Conservation (phyloP, 208 protist species). For the Leishmania turanica region DNA sequence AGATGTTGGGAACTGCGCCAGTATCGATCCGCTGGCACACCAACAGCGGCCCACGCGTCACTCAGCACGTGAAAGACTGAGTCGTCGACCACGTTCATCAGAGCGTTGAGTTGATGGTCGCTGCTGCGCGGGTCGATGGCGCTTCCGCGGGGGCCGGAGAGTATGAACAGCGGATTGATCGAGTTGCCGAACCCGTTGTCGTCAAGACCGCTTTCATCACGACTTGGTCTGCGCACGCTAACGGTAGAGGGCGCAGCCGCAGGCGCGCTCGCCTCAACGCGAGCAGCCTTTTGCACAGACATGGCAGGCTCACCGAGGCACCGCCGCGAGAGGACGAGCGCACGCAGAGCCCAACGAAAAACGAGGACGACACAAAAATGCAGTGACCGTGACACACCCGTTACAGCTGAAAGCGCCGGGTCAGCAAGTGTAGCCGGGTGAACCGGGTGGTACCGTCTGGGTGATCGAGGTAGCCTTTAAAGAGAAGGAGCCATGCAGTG, state of each 20-base stretch:
- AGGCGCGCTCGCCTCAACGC: background rate
- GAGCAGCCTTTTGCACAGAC: conserved; percentile 10
- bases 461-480: background rate
- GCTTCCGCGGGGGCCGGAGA: conserved; percentile 59
- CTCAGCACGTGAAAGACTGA: conserved; percentile 30
- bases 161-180: conserved; percentile 69
- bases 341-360: background rate
- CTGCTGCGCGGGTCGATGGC: conserved; percentile 35
- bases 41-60: conserved; percentile 48
- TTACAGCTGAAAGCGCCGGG: background rate
- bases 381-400: background rate
- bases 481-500: background rate
- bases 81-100: conserved; percentile 41
- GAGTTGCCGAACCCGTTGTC: conserved; percentile 20
- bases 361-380: background rate
- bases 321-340: background rate
- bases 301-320: background rate
- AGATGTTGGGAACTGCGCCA: conserved; percentile 48
- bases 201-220: conserved; percentile 16
- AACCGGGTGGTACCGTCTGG: background rate
- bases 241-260: background rate
- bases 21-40: conserved; percentile 68
- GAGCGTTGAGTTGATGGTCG: conserved; percentile 16
- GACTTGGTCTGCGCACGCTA: background rate
- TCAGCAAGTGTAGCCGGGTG: background rate